Base-by-base conservation (phyloP, 2,329 filamentous ascomycete genomes). In the Piedraia hortae region DNA sequence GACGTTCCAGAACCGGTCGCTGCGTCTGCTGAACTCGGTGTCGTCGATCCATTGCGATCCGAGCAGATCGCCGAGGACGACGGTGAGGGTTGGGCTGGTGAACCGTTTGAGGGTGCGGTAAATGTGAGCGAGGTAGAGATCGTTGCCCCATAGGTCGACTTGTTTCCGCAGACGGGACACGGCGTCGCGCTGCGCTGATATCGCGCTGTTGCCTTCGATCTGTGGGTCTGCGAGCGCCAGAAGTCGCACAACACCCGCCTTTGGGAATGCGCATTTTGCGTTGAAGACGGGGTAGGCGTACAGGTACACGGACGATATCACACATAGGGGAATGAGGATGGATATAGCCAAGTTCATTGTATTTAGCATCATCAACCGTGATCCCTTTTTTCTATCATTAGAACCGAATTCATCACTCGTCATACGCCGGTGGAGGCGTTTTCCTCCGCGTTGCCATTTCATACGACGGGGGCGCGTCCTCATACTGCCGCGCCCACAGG, bases 1-100 rank as follows among this genome's bases (percentile, higher is more conserved):
- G 11, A 10, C 32, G 4, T 28, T 19, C 37, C 37, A 40, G 13
- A 37, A 38, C 11, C 36, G 23, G 6, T 28, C 15, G 18, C 65
- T 69, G 17, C 85, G 61, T 28, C 53, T 52, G 28, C 62, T 57
- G 40, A 97, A 97, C 45, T 97, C 85, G 14, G 57, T 59, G 39
- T 90, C 67, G 22, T 59, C 60, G 28, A 97, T 72, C 85, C 85
- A 97, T 44, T 97, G 85, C 37, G 78, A 90, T 6, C 85, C 85
- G 6, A 97, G 51, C 26, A 97, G 51, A 42, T 97, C 85, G 3
- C 85, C 85, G 3, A 97, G 54, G 0, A 93, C 78, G 0, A 72
- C 66, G 10, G 85, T 63, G 42, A 97, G 85, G 0, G 75, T 88
- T 5, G 85, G 85, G 9, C 54, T 50, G 1, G 71, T 62, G 69